phyloP scores from a whole-genome alignment of 2,329 filamentous ascomycete species.

The Fusarium brachygibbosum region DNA sequence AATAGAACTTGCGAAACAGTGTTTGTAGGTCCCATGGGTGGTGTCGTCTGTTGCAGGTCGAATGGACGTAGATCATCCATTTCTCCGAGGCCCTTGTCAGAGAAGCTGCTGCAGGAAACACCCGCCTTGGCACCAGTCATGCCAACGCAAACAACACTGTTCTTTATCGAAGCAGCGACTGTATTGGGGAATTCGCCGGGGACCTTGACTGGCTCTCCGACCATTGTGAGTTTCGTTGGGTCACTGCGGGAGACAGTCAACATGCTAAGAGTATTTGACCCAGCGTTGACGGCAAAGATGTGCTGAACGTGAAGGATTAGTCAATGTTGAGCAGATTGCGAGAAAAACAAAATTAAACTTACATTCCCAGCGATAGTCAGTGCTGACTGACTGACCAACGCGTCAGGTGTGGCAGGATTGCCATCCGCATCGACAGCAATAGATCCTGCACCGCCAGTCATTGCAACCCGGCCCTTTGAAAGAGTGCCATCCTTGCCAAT shows the following conservation, averaged over 20 bases:
- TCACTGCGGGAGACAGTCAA: conserved; percentile 59
- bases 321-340: rapidly evolving
- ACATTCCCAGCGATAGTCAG: conserved; percentile 65
- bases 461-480: conserved; percentile 56
- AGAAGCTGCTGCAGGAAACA: conserved; percentile 60
- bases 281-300: conserved; percentile 67
- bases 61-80: conserved; percentile 64
- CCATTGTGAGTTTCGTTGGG: conserved; percentile 59
- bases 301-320: conserved; percentile 50
- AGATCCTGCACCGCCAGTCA: conserved; percentile 63
- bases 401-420: conserved; percentile 61
- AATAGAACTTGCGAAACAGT: conserved; percentile 73
- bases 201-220: conserved; percentile 59
- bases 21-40: conserved; percentile 69
- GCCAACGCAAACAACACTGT: conserved; percentile 62
- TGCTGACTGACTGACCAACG: conserved; percentile 64
- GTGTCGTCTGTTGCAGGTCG: conserved; percentile 67
- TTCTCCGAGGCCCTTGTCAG: conserved; percentile 53
- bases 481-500: conserved; percentile 63
- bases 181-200: conserved; percentile 67
- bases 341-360: neutral
- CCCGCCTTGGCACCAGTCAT: conserved; percentile 60
- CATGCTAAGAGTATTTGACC: conserved; percentile 66
- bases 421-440: conserved; percentile 57
- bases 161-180: conserved; percentile 61